Conservation (phyloP, 805 yeast species). For the Myxozyma mucilagina region DNA sequence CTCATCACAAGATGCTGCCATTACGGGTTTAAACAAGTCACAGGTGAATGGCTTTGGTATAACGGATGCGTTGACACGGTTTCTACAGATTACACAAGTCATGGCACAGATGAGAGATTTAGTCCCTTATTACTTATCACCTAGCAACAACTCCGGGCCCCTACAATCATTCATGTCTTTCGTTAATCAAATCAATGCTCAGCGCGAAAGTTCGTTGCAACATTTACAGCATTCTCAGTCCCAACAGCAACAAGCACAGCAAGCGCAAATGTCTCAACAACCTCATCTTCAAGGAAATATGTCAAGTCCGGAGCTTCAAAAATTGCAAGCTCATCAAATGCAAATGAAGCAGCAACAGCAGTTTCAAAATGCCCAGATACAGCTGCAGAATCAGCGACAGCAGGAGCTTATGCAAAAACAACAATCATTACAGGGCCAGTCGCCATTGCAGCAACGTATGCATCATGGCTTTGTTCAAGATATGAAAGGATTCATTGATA, state of each 20-base stretch:
- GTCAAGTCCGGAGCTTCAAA: constrained; percentile 19
- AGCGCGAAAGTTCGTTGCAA: constrained; percentile 34
- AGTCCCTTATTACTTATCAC: constrained; percentile 53
- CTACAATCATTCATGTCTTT: constrained; percentile 36
- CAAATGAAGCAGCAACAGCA: constrained; percentile 24
- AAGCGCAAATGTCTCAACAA: constrained; percentile 22
- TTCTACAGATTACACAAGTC: constrained; percentile 73
- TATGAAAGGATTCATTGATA: not conserved
- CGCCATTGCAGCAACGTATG: not conserved
- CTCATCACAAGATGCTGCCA: not conserved
- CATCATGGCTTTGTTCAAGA: not conserved
- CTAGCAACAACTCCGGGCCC: constrained; percentile 34
- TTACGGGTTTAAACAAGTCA: constrained; percentile 7
- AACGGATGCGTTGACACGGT: constrained; percentile 63
- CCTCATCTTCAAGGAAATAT: constrained; percentile 26
- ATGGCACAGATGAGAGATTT: constrained; percentile 70
- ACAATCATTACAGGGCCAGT: not conserved
- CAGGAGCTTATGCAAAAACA: constrained; percentile 4
- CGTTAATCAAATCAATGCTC: constrained; percentile 38
- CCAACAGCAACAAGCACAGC: constrained; percentile 28
- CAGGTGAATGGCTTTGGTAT: constrained; percentile 59
- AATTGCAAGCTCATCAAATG: constrained; percentile 15
- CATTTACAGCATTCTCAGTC: constrained; percentile 22
- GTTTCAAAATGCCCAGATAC: constrained; percentile 6
- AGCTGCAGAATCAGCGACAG: constrained; percentile 4